phyloP scores from a whole-genome alignment of 768 basidiomycete genomes.

The Boletellus sp. region DNA sequence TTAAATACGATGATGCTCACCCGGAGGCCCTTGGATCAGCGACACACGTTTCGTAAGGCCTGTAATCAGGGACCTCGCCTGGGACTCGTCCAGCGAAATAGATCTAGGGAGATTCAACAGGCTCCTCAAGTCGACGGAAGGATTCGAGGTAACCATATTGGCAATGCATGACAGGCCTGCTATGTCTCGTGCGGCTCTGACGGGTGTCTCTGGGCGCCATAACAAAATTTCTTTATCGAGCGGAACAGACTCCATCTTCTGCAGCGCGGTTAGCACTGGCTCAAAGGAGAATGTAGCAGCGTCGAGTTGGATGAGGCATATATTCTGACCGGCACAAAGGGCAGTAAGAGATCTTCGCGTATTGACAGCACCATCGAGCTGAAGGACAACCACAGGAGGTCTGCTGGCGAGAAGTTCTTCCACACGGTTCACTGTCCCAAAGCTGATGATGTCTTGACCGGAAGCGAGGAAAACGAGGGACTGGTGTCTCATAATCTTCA shows the following conservation, averaged over 20 bases:
- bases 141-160: conserved; percentile 25
- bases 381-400: conserved; percentile 51
- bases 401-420: conserved; percentile 46
- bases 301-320: conserved; percentile 53
- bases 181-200: not conserved
- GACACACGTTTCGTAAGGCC: conserved; percentile 54
- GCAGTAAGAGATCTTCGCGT: conserved; percentile 36
- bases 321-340: conserved; percentile 30
- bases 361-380: conserved; percentile 44
- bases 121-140: conserved; percentile 35
- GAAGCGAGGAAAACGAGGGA: conserved; percentile 51
- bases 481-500: conserved; percentile 47
- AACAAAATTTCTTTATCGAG: conserved; percentile 49
- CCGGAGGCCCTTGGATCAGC: conserved; percentile 69
- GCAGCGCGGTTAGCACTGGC: conserved; percentile 55
- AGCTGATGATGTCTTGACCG: conserved; percentile 46
- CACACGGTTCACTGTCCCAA: conserved; percentile 53
- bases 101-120: conserved; percentile 34
- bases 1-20: conserved; percentile 29
- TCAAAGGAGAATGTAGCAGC: conserved; percentile 59
- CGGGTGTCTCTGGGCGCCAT: conserved; percentile 38
- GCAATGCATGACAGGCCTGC: conserved; percentile 19
- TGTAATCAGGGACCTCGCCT: conserved; percentile 42
- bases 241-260: conserved; percentile 42
- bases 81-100: conserved; percentile 50